Percentiles rank a stretch among this genome's conserved stretches.
phyloP scores from a whole-genome alignment of 179 eudicot genomes.

The Gypsophila paniculata region DNA sequence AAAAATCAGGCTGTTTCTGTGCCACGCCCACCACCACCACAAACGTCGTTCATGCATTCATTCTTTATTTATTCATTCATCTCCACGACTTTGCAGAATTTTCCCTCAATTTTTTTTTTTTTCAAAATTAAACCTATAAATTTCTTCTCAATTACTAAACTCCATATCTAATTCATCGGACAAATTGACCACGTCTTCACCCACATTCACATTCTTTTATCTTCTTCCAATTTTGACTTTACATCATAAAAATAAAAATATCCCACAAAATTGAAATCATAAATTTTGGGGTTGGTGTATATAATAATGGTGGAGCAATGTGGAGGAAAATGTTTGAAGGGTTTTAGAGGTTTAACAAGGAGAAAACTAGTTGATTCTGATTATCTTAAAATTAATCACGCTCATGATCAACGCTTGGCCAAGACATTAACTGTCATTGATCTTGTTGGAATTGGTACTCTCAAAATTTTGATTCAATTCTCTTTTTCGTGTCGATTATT shows the following conservation, averaged over 20 bases:
- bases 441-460: constrained; percentile 47
- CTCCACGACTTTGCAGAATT: no score
- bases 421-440: constrained; percentile 39
- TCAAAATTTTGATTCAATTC: no score
- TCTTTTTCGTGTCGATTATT: no score
- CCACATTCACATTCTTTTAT: neutral
- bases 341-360: constrained; percentile 37
- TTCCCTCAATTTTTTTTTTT: neutral
- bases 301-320: constrained; percentile 14
- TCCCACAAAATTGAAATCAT: neutral
- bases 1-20: no score
- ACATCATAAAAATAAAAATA: neutral
- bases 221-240: neutral
- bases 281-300: constrained; percentile 12
- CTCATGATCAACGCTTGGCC: constrained; percentile 33
- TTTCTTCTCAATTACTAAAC: no score
- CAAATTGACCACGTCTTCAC: neutral
- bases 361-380: constrained; percentile 43
- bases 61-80: no score
- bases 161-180: neutral
- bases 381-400: constrained; percentile 12
- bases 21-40: no score
- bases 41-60: no score
- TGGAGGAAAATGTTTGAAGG: constrained; percentile 26
- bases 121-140: no score